A percentile compares a stretch with the other conserved stretches of the same genome.
Evolutionary conservation across 1,284 basidiomycete genomes (phyloP).

Genomic region (Exsudoporus floridanus): DNA sequence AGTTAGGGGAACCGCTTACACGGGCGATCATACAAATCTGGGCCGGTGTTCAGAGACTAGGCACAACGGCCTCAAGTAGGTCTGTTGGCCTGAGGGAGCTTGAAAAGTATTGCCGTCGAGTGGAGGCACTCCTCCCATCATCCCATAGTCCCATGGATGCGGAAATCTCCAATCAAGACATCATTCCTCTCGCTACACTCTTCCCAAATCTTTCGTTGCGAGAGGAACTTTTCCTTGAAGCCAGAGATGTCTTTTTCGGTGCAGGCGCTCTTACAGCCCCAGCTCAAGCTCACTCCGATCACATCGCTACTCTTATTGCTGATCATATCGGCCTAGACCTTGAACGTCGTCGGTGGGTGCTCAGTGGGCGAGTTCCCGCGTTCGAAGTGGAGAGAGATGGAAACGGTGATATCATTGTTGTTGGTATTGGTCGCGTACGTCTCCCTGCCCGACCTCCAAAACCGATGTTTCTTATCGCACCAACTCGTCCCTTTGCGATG

Average conservation of each 20-base stretch:
- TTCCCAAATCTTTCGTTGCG: constrained; percentile 79
- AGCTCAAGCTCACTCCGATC: constrained; percentile 50
- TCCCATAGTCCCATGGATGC: constrained; percentile 48
- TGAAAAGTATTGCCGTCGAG: constrained; percentile 82
- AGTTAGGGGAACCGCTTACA: constrained; percentile 50
- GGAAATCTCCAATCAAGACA: constrained; percentile 31
- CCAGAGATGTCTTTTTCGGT: constrained; percentile 91
- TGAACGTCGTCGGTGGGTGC: constrained; percentile 57
- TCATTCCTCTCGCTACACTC: constrained; percentile 29
- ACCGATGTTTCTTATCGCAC: constrained; percentile 35
- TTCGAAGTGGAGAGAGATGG: constrained; percentile 67
- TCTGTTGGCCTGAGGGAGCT: constrained; percentile 82
- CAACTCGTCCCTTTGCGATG: constrained; percentile 77
- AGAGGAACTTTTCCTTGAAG: constrained; percentile 90
- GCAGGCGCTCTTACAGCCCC: constrained; percentile 55
- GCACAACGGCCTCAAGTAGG: constrained; percentile 51
- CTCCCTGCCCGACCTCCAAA: constrained; percentile 48
- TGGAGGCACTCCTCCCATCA: constrained; percentile 61
- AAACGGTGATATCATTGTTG: constrained; percentile 56
- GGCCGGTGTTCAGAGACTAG: constrained; percentile 52
- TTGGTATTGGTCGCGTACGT: constrained; percentile 57
- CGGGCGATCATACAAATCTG: constrained; percentile 63
- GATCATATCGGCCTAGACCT: constrained; percentile 64
- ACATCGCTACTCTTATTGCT: constrained; percentile 55
- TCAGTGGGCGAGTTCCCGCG: constrained; percentile 63